Evolutionary conservation across 169 alveolate genomes (phyloP), one percentile per base, ranked within the genome.

Genomic region (Neospora caninum): DNA sequence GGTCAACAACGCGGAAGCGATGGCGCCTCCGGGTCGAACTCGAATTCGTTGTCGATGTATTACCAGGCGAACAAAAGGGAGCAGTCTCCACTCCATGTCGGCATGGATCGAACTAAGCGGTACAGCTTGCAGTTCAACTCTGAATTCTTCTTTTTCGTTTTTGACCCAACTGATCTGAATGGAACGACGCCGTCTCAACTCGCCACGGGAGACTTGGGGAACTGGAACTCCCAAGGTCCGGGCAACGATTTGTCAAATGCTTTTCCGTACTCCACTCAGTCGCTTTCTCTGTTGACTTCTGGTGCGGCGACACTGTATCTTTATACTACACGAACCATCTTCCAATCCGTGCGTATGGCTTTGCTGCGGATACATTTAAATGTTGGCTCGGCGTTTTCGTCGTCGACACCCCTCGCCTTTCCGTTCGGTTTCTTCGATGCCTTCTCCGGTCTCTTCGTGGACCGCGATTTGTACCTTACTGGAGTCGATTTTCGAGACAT

Each of bases 121-220:
- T 82, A 82, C 25, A 82, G 89, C 41, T 41, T 82, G 64, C 89
- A 82, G 67, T 82, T 82, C 64, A 82, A 82, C 25, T 82, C 89
- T 20, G 89, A 82, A 36, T 82, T 82, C 64, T 82, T 82, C 89
- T 82, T 82, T 36, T 82, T 82, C 64, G 89, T 82, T 22, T 82
- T 82, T 41, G 89, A 82, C 64, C 89, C 89, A 7, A 1, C 20
- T 64, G 86, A 78, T 29, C 27, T 43, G 41, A 22, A 22, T 20
- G 89, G 67, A 43, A 49, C 89, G 64, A 82, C 89, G 13, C 41
- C 89, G 6, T 0, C 29, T 4, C 41, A 29, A 9, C 38, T 29
- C 69, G 25, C 53, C 20, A 38, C n/a, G 4, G n/a, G 1, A 16
- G 27, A n/a, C 39, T 20, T 38, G 27, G 45, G 86, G 43, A 2